Conservation (phyloP, 164 flowering plant genomes). For the Stephania yunnanensis region DNA sequence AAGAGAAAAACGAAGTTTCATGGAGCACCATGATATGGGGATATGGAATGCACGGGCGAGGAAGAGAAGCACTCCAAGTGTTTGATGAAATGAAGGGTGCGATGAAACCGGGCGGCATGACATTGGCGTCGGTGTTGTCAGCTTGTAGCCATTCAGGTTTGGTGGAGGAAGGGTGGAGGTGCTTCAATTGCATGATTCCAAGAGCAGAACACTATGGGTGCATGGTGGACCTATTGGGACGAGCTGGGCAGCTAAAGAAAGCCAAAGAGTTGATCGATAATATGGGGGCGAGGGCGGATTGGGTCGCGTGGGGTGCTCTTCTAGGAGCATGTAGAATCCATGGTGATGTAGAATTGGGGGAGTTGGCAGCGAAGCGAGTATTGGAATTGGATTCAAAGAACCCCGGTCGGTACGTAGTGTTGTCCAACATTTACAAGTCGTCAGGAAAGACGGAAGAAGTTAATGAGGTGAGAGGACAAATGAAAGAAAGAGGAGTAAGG, state of each 20-base stretch:
- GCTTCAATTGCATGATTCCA: slow-evolving; percentile 8
- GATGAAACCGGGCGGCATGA: slow-evolving; percentile 8
- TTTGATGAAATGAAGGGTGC: slow-evolving; percentile 12
- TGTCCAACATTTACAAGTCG: slow-evolving; percentile 11
- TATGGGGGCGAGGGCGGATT: slow-evolving; percentile 11
- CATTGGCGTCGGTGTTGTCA: slow-evolving; percentile 11
- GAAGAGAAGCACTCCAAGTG: slow-evolving; percentile 7
- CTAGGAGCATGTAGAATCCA: slow-evolving; percentile 17
- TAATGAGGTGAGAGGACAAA: slow-evolving; percentile 9
- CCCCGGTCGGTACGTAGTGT: slow-evolving; percentile 12
- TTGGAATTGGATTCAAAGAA: slow-evolving; percentile 12
- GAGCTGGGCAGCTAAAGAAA: slow-evolving; percentile 12
- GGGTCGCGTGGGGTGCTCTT: slow-evolving; percentile 13
- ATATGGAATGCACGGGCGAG: slow-evolving; percentile 14
- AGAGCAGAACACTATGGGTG: slow-evolving; percentile 14
- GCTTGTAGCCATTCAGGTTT: slow-evolving; percentile 16
- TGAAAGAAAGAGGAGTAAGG: slow-evolving; percentile 7
- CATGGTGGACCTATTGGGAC: slow-evolving; percentile 16
- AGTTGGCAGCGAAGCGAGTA: slow-evolving; percentile 7
- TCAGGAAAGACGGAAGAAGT: slow-evolving; percentile 10
- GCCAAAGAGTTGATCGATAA: slow-evolving; percentile 9
- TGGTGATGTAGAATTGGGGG: slow-evolving; percentile 9
- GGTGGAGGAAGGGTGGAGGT: slow-evolving; percentile 10
- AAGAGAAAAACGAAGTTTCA: slow-evolving; percentile 3
- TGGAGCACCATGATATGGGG: slow-evolving; percentile 15